These are phyloP conservation scores for Coemansia sp. DNA, from an alignment of 192 early-diverging fungal species.

Conservation along the genomic window DNA sequence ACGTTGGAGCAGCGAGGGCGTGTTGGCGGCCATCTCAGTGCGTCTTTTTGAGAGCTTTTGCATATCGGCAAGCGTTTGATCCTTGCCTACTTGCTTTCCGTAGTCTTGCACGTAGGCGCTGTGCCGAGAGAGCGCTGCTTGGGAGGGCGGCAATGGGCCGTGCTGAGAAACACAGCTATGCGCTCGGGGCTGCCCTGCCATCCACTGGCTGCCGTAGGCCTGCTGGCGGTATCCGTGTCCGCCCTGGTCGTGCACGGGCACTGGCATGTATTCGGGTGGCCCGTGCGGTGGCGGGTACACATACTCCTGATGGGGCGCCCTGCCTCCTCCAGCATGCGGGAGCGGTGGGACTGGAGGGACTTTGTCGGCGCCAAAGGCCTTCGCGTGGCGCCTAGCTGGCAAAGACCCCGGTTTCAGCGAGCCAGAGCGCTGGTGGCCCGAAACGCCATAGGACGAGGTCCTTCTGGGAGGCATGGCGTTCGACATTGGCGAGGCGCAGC, in stretches of 20 bases:
- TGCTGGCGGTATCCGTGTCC: neutral
- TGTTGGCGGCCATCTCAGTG: conserved; percentile 34
- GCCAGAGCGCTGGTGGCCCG: neutral
- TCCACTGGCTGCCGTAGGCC: neutral
- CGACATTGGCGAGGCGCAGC: conserved; percentile 15
- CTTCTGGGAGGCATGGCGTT: conserved; percentile 12
- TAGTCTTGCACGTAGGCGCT: neutral
- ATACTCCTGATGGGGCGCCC: neutral
- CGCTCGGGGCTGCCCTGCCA: neutral
- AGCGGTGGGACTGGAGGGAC: conserved; percentile 47
- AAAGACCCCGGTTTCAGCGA: neutral
- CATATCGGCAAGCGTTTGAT: conserved; percentile 12
- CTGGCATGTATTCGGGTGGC: neutral
- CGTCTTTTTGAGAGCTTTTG: conserved; percentile 25
- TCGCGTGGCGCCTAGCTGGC: neutral
- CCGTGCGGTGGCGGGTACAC: neutral
- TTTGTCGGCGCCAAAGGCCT: neutral
- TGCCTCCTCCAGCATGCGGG: conserved; percentile 14
- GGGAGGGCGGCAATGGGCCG: neutral
- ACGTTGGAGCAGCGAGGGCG: conserved; percentile 50
- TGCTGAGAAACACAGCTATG: neutral
- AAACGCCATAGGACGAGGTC: conserved; percentile 24
- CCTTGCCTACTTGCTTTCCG: neutral
- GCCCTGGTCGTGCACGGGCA: neutral
- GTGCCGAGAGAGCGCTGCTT: neutral